A percentile compares a stretch with the other conserved stretches of the same genome.
phyloP scores from a whole-genome alignment of 176 grass and related monocot species.

The Aegilops bicornis region DNA sequence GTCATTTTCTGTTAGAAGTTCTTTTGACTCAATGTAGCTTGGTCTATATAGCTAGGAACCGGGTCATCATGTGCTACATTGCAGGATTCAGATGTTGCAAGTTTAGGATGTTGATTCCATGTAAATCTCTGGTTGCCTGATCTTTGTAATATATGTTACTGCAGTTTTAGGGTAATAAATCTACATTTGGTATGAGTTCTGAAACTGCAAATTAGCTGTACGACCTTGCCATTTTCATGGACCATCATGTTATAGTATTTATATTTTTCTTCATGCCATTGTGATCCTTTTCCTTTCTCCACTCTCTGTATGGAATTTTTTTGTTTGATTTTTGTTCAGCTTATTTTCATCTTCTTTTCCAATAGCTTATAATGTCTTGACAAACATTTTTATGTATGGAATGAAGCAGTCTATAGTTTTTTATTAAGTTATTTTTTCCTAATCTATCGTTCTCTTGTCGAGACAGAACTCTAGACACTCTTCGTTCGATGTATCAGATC shows the following conservation, averaged over 20 bases:
- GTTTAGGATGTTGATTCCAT: conserved; percentile 9
- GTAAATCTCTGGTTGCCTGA: background rate
- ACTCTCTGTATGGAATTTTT: background rate
- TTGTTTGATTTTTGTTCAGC: background rate
- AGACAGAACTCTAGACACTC: conserved; percentile 70
- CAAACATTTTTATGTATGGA: background rate
- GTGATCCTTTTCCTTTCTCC: background rate
- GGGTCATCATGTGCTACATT: background rate
- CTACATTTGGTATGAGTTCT: background rate
- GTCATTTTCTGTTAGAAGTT: background rate
- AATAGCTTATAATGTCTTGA: background rate
- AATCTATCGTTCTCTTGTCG: conserved; percentile 26
- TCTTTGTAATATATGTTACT: background rate
- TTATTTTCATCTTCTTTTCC: conserved; percentile 1
- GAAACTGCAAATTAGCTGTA: background rate
- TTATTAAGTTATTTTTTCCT: background rate
- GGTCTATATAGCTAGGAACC: background rate
- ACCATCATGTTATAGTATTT: background rate
- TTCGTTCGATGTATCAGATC: conserved; percentile 63
- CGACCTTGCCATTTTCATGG: conserved; percentile 3
- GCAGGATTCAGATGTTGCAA: conserved; percentile 18
- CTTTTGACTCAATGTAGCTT: background rate
- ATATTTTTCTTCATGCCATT: background rate
- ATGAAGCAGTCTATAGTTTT: background rate
- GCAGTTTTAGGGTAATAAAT: background rate